Evolutionary conservation across 441 rosid genomes (phyloP).

Genomic region (Populus hybrid): DNA sequence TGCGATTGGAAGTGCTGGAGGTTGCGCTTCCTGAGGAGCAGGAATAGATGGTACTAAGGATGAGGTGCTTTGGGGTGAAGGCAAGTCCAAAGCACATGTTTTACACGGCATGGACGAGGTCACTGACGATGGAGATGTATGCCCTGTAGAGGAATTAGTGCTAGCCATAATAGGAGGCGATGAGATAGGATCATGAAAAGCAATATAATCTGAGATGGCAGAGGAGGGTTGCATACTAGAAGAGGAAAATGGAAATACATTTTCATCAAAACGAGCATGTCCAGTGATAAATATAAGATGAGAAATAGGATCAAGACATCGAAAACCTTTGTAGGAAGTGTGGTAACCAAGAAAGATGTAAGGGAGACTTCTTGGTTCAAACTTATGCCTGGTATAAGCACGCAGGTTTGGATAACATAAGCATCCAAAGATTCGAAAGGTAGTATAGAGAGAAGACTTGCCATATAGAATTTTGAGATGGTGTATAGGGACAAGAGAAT

Average conservation of each 20-base stretch:
- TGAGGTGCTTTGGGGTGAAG: rapidly evolving
- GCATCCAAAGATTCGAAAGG: neutral
- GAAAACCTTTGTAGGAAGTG: neutral
- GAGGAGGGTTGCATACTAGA: neutral
- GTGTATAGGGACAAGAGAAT: too few relatives aligned
- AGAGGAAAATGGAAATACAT: neutral
- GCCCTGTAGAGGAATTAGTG: rapidly evolving
- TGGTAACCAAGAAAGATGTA: neutral
- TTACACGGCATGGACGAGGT: neutral
- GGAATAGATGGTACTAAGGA: rapidly evolving
- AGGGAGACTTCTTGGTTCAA: neutral
- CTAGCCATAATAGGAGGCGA: neutral
- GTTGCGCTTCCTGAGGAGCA: neutral
- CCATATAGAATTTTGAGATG: neutral
- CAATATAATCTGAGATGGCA: neutral
- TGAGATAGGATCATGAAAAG: neutral
- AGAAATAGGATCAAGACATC: neutral
- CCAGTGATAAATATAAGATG: neutral
- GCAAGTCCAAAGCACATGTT: neutral
- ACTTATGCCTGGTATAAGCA: neutral
- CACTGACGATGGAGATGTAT: neutral
- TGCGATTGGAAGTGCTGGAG: neutral
- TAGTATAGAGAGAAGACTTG: neutral
- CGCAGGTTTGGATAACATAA: neutral
- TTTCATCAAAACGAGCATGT: neutral